phyloP scores from a whole-genome alignment of 2,329 filamentous ascomycete species.

The Scedosporium dehoogii region DNA sequence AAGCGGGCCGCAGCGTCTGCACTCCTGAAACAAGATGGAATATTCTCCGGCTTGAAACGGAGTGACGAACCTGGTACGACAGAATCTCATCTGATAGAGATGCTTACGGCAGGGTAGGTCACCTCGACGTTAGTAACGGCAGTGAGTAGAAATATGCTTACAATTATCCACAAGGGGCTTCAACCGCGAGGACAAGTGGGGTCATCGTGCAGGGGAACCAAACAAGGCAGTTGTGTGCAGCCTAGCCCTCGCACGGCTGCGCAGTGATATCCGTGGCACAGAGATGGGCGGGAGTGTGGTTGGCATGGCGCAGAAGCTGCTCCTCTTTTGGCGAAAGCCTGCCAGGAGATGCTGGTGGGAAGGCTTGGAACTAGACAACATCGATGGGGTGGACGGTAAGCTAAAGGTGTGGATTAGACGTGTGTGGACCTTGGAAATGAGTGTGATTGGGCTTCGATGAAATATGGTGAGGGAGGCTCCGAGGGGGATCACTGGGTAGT shows the following conservation, averaged over 20 bases:
- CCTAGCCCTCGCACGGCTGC: conserved; percentile 81
- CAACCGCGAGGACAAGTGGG: conserved; percentile 91
- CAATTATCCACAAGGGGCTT: conserved; percentile 58
- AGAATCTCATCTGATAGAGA: conserved; percentile 96
- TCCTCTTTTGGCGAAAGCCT: conserved; percentile 97
- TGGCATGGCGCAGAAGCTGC: conserved; percentile 95
- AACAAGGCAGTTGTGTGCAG: conserved; percentile 99
- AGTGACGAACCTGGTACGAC: conserved; percentile 95
- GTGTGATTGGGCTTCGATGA: conserved; percentile 73
- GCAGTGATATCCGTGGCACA: conserved; percentile 82
- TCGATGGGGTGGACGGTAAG: conserved; percentile 83
- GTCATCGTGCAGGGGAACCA: conserved; percentile 91
- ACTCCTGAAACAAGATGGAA: conserved; percentile 82
- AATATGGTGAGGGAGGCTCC: neutral
- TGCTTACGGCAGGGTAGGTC: conserved; percentile 91
- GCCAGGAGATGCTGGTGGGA: conserved; percentile 98
- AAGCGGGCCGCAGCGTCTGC: conserved; percentile 85
- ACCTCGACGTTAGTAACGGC: neutral
- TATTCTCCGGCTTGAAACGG: conserved; percentile 89
- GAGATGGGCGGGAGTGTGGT: conserved; percentile 69
- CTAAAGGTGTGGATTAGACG: conserved; percentile 97
- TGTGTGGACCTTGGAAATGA: conserved; percentile 99
- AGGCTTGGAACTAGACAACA: conserved; percentile 79
- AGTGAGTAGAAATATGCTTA: conserved; percentile 1
- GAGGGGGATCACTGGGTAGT: neutral